phyloP scores from a whole-genome alignment of 1,284 basidiomycete genomes.

The Austroboletus niveus region DNA sequence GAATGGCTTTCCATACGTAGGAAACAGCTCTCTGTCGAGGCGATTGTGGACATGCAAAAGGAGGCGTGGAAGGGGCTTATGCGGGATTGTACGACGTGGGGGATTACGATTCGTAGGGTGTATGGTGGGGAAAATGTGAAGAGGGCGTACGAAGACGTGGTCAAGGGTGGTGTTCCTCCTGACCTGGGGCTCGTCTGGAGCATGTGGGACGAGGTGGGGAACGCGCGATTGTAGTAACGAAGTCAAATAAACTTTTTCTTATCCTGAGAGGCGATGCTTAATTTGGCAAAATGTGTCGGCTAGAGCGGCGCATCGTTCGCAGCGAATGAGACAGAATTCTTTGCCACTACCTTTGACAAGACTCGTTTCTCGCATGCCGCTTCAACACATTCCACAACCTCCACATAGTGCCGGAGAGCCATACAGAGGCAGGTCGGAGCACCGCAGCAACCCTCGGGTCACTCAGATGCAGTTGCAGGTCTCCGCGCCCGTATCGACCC shows the following conservation, averaged over 20 bases:
- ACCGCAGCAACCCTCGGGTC: neutral
- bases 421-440: constrained; percentile 50
- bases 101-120: constrained; percentile 45
- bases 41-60: constrained; percentile 50
- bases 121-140: constrained; percentile 47
- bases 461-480: constrained; percentile 41
- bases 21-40: constrained; percentile 41
- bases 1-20: constrained; percentile 59
- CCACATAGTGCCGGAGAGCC: constrained; percentile 75
- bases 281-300: constrained; percentile 17
- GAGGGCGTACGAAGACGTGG: constrained; percentile 45
- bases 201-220: constrained; percentile 46
- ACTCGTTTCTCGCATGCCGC: constrained; percentile 16
- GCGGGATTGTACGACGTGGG: constrained; percentile 51
- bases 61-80: constrained; percentile 56
- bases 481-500: constrained; percentile 86
- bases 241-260: too few species aligned
- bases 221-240: constrained; percentile 15
- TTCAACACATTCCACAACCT: constrained; percentile 61
- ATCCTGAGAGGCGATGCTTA: constrained; percentile 1
- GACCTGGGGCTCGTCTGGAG: constrained; percentile 60
- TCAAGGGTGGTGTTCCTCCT: constrained; percentile 46
- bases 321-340: constrained; percentile 2
- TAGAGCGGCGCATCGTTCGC: neutral
- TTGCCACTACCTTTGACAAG: neutral